Conservation (phyloP, 208 protist species). For the Acanthamoeba healyi region DNA sequence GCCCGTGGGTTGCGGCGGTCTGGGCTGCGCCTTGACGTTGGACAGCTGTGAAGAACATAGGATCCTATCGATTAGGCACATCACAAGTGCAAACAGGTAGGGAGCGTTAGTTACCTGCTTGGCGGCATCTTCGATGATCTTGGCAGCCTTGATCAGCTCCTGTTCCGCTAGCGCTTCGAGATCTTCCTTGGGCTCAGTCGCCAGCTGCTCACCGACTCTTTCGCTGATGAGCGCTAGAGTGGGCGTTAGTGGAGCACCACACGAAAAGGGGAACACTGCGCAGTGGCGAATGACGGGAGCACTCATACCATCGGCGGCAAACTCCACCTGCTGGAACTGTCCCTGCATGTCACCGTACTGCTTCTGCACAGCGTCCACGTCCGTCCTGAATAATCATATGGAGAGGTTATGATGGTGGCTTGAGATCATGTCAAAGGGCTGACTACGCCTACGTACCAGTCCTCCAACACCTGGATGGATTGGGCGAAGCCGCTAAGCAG, state of each 20-base stretch:
- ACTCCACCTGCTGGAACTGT: neutral
- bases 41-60: neutral
- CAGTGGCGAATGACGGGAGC: too few species aligned
- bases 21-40: neutral
- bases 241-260: neutral
- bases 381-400: too few species aligned
- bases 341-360: neutral
- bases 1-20: neutral
- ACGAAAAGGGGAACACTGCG: neutral
- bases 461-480: neutral
- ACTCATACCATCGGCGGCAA: neutral
- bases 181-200: slow-evolving; percentile 24
- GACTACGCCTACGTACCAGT: neutral
- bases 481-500: slow-evolving; percentile 1
- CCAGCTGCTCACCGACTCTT: neutral
- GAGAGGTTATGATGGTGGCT: too few species aligned
- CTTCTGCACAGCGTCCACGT: neutral
- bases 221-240: neutral
- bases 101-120: too few species aligned
- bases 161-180: slow-evolving; percentile 54
- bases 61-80: neutral
- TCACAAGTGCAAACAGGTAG: neutral
- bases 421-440: neutral
- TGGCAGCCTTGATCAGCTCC: slow-evolving; percentile 54
- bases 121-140: slow-evolving; percentile 56